phyloP scores from a whole-genome alignment of 306 rosid genomes.

The Inga laurina region DNA sequence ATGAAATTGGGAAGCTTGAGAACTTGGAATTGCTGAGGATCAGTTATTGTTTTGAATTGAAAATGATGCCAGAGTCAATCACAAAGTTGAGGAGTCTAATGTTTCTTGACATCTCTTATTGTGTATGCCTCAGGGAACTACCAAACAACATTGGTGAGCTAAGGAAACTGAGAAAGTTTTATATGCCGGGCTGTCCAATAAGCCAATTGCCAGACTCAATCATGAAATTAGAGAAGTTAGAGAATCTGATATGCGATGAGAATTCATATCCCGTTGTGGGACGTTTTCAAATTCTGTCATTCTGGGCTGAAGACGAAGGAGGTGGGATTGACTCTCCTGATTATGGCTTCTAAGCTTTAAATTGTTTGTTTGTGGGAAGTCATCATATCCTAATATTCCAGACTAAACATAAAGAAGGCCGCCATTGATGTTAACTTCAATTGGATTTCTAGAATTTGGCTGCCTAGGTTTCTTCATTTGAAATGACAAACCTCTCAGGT shows the following conservation, averaged over 20 bases:
- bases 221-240: neutral
- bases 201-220: neutral
- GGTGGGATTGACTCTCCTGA: too few species aligned
- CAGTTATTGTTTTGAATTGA: neutral
- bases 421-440: too few species aligned
- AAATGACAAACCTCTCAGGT: too few species aligned
- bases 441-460: too few species aligned
- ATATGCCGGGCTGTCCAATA: neutral
- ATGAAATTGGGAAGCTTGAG: constrained; percentile 1
- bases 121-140: neutral
- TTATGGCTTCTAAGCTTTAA: too few species aligned
- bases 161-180: neutral
- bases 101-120: neutral
- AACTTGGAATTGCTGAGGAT: neutral
- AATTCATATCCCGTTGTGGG: neutral
- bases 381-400: too few species aligned
- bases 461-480: too few species aligned
- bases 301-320: too few species aligned
- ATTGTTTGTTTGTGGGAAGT: too few species aligned
- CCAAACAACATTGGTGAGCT: neutral
- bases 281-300: too few species aligned
- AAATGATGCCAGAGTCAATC: neutral
- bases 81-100: neutral
- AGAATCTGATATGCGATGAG: neutral
- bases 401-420: too few species aligned